Evolutionary conservation across 1,284 basidiomycete genomes (phyloP), one percentile per base, ranked within the genome.

Genomic region (Ceratobasidium sp.): DNA sequence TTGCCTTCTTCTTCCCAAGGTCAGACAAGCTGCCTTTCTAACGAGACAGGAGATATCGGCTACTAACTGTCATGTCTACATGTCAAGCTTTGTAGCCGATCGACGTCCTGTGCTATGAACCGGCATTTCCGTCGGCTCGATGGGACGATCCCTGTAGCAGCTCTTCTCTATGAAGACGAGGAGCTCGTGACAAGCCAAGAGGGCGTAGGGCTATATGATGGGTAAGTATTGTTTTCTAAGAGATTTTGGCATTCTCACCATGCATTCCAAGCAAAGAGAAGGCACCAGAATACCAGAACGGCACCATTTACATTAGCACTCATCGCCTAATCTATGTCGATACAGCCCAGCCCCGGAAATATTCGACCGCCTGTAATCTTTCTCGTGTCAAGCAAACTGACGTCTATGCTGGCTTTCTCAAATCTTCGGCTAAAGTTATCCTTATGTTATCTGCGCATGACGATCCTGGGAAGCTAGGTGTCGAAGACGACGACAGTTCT

Each of bases 361-460:
- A 83, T 44, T 91, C 89, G 0, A 90, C 92, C 78, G 81, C 83
- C 28, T 81, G 93, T 75, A 87, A 91, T 76, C 86, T 98, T 8
- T 83, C 85, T 0, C 83, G 84, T 74, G 85, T 98, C 66, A 83
- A 84, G 1, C 91, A 92, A 78, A 97, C 95, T 2, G 95, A 98
- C 77, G 88, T 93, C 82, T 98, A 98, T 80, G 90, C 91, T 1
- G 96, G 97, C 2, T 90, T 99, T 74, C 92, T 98, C 84, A 93
- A 89, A 72, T 96, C 93, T 26, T 95, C 92, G 0, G 79, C 97
- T 3, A 99, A 99, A 82, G 87, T 98, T 74, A 96, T 95, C 0
- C 83, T 98, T 1, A 85, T 90, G 75, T 84, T 96, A 64, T 75
- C 78, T 71, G 72, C 79, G 28, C 78, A 73, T 70, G 73, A 76